phyloP scores from a whole-genome alignment of 148 eudicot genomes.

The Arctostaphylos glauca region DNA sequence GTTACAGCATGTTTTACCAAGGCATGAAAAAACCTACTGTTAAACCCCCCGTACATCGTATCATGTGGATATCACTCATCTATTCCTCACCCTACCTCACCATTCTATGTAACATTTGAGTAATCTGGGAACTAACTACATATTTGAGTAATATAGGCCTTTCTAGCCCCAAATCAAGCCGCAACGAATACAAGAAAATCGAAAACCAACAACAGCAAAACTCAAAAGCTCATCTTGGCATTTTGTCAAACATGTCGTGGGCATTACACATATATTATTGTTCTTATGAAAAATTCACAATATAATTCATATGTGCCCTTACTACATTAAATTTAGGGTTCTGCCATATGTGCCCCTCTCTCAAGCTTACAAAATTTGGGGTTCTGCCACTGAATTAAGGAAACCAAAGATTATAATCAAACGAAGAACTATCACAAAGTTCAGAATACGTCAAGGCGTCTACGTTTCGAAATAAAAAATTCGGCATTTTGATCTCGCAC shows the following conservation, averaged over 20 bases:
- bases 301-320: too few species aligned
- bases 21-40: background rate
- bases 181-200: too few species aligned
- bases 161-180: too few species aligned
- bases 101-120: background rate
- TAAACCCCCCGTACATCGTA: conserved; percentile 22
- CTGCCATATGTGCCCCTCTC: background rate
- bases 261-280: too few species aligned
- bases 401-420: background rate
- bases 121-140: too few species aligned
- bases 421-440: background rate
- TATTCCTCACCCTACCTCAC: conserved; percentile 34
- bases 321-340: too few species aligned
- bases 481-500: background rate
- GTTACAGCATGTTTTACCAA: background rate
- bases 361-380: background rate
- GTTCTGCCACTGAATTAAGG: background rate
- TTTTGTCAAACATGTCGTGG: too few species aligned
- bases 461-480: background rate
- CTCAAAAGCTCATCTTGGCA: too few species aligned
- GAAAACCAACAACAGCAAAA: too few species aligned
- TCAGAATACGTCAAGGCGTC: background rate
- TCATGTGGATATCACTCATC: conserved; percentile 36
- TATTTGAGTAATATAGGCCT: too few species aligned
- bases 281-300: too few species aligned